Conservation (phyloP, 768 basidiomycete genomes). For the Gelatoporia subvermispora region DNA sequence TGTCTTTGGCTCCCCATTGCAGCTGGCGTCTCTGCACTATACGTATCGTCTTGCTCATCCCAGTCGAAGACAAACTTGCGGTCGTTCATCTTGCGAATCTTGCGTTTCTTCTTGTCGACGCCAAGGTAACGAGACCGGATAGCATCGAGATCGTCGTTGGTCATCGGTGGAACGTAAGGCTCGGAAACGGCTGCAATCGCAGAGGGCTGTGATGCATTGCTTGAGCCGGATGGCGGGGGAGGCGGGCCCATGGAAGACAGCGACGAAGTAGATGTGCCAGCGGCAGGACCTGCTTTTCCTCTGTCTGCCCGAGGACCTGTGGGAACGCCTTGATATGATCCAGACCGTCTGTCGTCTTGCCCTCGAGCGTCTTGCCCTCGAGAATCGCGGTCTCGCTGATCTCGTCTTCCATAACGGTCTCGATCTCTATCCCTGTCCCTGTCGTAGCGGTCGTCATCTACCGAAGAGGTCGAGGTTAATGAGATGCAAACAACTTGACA, state of each 20-base stretch:
- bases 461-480: constrained; percentile 2
- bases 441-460: constrained; percentile 36
- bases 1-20: constrained; percentile 68
- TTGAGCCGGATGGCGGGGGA: constrained; percentile 23
- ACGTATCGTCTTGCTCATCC: constrained; percentile 95
- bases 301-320: constrained; percentile 83
- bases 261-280: constrained; percentile 20
- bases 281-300: constrained; percentile 33
- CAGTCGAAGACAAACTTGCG: constrained; percentile 99
- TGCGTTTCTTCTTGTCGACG: constrained; percentile 89
- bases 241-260: constrained; percentile 49
- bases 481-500: background rate
- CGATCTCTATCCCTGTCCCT: constrained; percentile 28
- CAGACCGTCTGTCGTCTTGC: constrained; percentile 31
- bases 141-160: constrained; percentile 72
- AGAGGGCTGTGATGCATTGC: constrained; percentile 12
- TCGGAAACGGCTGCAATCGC: constrained; percentile 34
- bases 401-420: constrained; percentile 48
- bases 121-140: constrained; percentile 94
- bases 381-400: constrained; percentile 28
- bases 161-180: constrained; percentile 59
- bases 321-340: constrained; percentile 59
- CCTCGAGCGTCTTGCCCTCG: constrained; percentile 20
- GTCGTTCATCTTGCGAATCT: constrained; percentile 91
- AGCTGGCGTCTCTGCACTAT: constrained; percentile 68